These are phyloP conservation scores for Saturnispora sanitii DNA, from an alignment of 805 yeast genomes.

Conservation along the genomic window DNA sequence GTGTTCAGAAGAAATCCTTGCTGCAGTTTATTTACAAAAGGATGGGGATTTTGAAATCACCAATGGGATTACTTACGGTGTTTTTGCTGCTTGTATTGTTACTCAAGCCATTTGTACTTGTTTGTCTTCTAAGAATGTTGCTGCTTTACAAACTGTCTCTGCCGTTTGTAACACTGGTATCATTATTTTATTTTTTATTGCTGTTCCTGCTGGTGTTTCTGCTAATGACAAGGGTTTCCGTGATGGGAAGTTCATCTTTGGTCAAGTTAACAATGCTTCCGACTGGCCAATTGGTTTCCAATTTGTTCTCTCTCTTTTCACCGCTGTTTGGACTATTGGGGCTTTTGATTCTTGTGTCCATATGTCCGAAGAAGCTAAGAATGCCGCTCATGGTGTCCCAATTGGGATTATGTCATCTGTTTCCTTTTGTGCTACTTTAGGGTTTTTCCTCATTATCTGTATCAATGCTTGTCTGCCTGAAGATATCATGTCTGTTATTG, in stretches of 20 bases:
- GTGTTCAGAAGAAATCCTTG: constrained; percentile 48
- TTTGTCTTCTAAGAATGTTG: constrained; percentile 45
- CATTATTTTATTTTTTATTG: constrained; percentile 44
- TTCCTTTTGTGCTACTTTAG: constrained; percentile 43
- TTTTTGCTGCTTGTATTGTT: constrained; percentile 42
- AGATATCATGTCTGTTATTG: constrained; percentile 36
- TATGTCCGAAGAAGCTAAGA: constrained; percentile 58
- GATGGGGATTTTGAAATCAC: constrained; percentile 33
- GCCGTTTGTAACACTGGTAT: constrained; percentile 40
- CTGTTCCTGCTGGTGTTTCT: constrained; percentile 40
- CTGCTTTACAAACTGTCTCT: constrained; percentile 40
- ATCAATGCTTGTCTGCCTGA: constrained; percentile 53
- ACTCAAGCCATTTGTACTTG: constrained; percentile 41
- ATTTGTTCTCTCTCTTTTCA: constrained; percentile 45
- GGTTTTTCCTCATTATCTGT: constrained; percentile 48
- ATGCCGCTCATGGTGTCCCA: constrained; percentile 56
- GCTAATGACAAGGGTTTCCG: constrained; percentile 38
- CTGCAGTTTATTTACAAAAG: constrained; percentile 32
- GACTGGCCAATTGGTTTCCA: constrained; percentile 56
- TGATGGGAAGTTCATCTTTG: constrained; percentile 45
- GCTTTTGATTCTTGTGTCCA: constrained; percentile 73
- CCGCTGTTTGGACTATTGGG: constrained; percentile 62
- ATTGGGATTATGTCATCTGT: constrained; percentile 53
- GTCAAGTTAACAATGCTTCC: constrained; percentile 43
- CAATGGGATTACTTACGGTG: constrained; percentile 40